A percentile compares a stretch with the other conserved stretches of the same genome.
phyloP scores from a whole-genome alignment of 805 yeast species.

The Myxozyma neotropica region DNA sequence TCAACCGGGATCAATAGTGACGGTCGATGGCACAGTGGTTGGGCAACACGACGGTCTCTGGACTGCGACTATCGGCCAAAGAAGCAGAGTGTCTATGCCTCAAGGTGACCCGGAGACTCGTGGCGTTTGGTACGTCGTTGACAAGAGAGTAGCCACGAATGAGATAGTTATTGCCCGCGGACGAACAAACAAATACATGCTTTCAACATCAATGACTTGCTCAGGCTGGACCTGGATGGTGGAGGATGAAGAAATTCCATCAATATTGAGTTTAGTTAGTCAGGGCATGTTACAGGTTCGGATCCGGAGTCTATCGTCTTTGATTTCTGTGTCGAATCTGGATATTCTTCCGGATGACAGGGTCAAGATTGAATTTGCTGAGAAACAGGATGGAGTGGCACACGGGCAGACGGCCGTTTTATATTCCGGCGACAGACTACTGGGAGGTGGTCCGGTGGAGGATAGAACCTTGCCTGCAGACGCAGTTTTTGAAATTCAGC shows the following conservation, averaged over 20 bases:
- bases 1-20: slow-evolving; percentile 77
- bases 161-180: slow-evolving; percentile 81
- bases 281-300: slow-evolving; percentile 53
- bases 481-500: not conserved
- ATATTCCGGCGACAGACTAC: slow-evolving; percentile 63
- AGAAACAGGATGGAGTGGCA: slow-evolving; percentile 71
- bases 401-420: slow-evolving; percentile 86
- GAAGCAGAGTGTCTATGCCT: slow-evolving; percentile 78
- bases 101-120: slow-evolving; percentile 67
- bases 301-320: slow-evolving; percentile 68
- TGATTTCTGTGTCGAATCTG: not conserved
- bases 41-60: slow-evolving; percentile 86
- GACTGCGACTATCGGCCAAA: slow-evolving; percentile 95
- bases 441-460: slow-evolving; percentile 59
- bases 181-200: slow-evolving; percentile 58
- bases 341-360: slow-evolving; percentile 23
- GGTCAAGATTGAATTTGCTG: slow-evolving; percentile 47
- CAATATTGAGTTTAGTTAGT: slow-evolving; percentile 18
- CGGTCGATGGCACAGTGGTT: slow-evolving; percentile 71
- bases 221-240: slow-evolving; percentile 56
- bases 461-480: slow-evolving; percentile 36
- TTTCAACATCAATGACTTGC: slow-evolving; percentile 49
- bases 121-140: slow-evolving; percentile 88
- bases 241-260: not conserved
- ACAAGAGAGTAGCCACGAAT: slow-evolving; percentile 63